Base-by-base conservation (phyloP, 768 basidiomycete genomes). In the Kwoniella dejecticola region DNA sequence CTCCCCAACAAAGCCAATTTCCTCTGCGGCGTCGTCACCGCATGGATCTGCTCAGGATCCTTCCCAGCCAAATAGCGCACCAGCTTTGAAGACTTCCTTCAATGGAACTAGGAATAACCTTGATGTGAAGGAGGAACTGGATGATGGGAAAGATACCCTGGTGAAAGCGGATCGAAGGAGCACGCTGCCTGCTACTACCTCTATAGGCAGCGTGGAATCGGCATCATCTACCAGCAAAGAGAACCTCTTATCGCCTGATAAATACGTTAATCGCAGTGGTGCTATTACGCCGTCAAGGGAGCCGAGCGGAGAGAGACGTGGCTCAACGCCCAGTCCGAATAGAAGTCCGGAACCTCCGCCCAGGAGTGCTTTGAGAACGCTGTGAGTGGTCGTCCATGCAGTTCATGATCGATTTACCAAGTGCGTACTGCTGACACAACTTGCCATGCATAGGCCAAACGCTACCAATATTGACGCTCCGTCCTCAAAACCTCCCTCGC, bases 291-390 rank as follows among this genome's bases (percentile, higher is more conserved):
- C 63, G 8, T 50, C 36, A 19, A 15, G 41, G 11, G 24, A 41
- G 13, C 11, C 6, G 11, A 41, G 55, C 6, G 64, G 41, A 1
- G 55, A 66, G 13, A 27, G 45, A 26, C 41, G 48, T 17, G 62
- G 41, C 3, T 62, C 47, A 10, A 54, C 33, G 30, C 55, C 55
- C 12, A 64, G 68, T 64, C 69, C 65, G 21, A 47, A 41, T 15
- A 54, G 55, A 48, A 72, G 70, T 63, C 70, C 70, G 6, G 67
- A 72, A 55, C 67, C 68, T 23, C 70, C 70, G 41, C 67, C 68
- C 24, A 60, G 64, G 36, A 72, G 70, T 52, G 52, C 67, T 7
- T 47, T 62, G 27, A 68, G 70, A 24, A 24, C 30, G 19, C 60
- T 58, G 70, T 72, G 59, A 72, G 70, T 65, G n/a, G n/a, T n/a